Evolutionary conservation across 2,329 filamentous ascomycete species (phyloP), one percentile per base, ranked within the genome.

Genomic region (Atkinsonella hypoxylon): DNA sequence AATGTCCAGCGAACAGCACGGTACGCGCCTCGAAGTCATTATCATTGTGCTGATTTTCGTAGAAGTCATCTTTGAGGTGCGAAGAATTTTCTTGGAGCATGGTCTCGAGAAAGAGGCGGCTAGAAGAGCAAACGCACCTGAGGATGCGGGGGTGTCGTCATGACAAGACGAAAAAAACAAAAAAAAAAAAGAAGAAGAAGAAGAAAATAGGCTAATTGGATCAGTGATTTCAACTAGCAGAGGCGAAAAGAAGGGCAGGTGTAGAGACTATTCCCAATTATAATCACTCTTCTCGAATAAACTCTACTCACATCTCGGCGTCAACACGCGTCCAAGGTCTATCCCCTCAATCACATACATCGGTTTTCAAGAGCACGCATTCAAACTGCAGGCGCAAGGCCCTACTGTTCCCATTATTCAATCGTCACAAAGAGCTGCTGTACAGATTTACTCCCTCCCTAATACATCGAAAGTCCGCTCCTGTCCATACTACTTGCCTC

Each of bases 31-130:
- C 11, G 93, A 97, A 70, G 91, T 88, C 85, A 94, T 94, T 59
- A 97, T 98, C 64, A 97, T 98, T 60, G 74, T 87, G 2, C 77
- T 98, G 50, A 98, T 98, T 63, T 82, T 87, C 1, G 85, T 97
- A 34, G 93, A 98, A 69, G 90, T 97, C 13, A 74, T 83, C 11
- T 93, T 97, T 64, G 91, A 95, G 67, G 73, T 96, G 54, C 73
- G 87, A 55, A 74, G 85, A 51, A 74, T 90, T 46, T 84, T 82
- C 67, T 78, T 82, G 56, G 86, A 89, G 59, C 74, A 73, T 59
- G 59, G 55, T 49, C 65, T 67, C 45, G 69, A 73, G 56, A 61
- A 61, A 31, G 63, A 63, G 54, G 54, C 58, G 54, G 31, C 1
- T 26, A 26, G 26, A 26, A 26, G 26, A 26, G 26, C 43, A 8